Percentiles rank a stretch among this genome's conserved stretches.
Evolutionary conservation across 441 rosid species (phyloP).

Genomic region (Pelargonium fulgidum): DNA sequence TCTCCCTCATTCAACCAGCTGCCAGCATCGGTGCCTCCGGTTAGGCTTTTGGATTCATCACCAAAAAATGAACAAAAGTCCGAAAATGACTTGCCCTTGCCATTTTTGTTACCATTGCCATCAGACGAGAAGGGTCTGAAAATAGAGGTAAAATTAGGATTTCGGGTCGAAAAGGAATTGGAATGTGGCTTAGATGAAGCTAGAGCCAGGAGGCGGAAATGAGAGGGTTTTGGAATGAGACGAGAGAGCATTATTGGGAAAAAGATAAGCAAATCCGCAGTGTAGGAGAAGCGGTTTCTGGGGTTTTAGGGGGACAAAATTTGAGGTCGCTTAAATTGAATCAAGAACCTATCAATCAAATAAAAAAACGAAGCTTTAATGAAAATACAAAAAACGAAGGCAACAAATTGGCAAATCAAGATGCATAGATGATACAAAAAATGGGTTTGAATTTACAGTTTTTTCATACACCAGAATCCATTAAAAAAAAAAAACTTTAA

Average conservation of each 20-base stretch:
- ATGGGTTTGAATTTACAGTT: too few relatives aligned
- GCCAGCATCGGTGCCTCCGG: constrained; percentile 26
- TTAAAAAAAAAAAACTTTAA: too few relatives aligned
- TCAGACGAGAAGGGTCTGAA: constrained; percentile 43
- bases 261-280: background rate
- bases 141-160: constrained; percentile 28
- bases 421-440: too few relatives aligned
- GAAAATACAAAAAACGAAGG: too few relatives aligned
- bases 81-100: constrained; percentile 23
- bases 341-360: too few relatives aligned
- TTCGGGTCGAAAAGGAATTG: constrained; percentile 15
- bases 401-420: too few relatives aligned
- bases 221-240: constrained; percentile 50
- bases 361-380: too few relatives aligned
- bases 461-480: too few relatives aligned
- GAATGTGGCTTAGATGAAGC: constrained; percentile 31
- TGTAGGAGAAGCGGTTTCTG: too few relatives aligned
- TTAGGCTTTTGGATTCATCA: constrained; percentile 26
- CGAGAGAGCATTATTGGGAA: constrained; percentile 56
- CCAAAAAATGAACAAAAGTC: constrained; percentile 32
- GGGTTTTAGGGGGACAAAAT: too few relatives aligned
- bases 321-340: too few relatives aligned
- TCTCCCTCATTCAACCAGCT: constrained; percentile 29
- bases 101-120: constrained; percentile 23
- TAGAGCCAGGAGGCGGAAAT: constrained; percentile 40